phyloP scores from a whole-genome alignment of 176 grass and related monocot genomes.

The Raddia guianensis region DNA sequence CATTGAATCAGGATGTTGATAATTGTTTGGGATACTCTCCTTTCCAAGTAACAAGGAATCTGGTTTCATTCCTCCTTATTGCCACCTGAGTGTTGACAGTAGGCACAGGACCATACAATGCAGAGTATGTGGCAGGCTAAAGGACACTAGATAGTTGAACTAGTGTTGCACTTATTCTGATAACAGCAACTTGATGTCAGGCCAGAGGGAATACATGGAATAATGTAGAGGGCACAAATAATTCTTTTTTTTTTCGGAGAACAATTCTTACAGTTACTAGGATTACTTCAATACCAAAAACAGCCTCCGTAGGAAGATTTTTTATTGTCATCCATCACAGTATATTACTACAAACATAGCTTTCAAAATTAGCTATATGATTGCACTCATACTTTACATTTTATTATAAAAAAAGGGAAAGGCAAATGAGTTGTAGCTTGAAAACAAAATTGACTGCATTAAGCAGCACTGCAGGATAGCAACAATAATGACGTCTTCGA shows the following conservation, averaged over 20 bases:
- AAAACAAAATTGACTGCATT: slow-evolving; percentile 21
- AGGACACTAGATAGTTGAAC: slow-evolving; percentile 18
- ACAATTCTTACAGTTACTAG: slow-evolving; percentile 1
- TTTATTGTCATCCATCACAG: no score
- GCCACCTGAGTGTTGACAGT: slow-evolving; percentile 1
- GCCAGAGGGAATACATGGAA: slow-evolving; percentile 22
- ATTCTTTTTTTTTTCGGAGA: slow-evolving; percentile 5
- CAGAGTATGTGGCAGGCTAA: background rate
- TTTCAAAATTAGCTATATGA: background rate
- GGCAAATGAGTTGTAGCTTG: background rate
- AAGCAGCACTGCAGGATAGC: background rate
- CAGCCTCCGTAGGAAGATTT: background rate
- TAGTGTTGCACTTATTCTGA: slow-evolving; percentile 12
- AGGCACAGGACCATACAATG: slow-evolving; percentile 11
- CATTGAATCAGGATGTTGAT: slow-evolving; percentile 18
- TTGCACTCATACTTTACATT: background rate
- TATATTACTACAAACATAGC: no score
- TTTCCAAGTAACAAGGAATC: slow-evolving; percentile 20
- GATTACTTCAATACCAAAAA: background rate
- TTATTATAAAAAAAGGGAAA: slow-evolving; percentile 3
- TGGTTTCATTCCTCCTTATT: slow-evolving; percentile 29
- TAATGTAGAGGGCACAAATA: background rate
- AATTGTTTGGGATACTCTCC: slow-evolving; percentile 24
- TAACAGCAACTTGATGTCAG: background rate
- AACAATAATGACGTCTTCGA: background rate